These are phyloP conservation scores for Pythium pectinolyticum DNA, from an alignment of 352 stramenopile genomes.

Conservation along the genomic window DNA sequence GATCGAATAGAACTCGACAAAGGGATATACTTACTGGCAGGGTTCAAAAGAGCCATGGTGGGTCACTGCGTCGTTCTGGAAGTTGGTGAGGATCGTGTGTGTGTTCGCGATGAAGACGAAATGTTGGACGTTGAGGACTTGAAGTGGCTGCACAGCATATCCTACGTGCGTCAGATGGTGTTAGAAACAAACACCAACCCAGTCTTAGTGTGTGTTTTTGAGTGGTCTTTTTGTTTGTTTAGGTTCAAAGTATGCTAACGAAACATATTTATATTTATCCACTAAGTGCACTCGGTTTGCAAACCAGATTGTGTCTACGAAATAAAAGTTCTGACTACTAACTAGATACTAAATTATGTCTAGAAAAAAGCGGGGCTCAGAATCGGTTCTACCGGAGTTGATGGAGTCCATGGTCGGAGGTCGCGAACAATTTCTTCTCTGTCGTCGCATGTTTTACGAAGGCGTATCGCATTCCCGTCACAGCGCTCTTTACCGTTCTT, in stretches of 20 bases:
- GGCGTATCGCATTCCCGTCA: not conserved
- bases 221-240: too few relatives aligned
- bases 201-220: too few relatives aligned
- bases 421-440: not conserved
- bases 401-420: not conserved
- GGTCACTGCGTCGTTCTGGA: not conserved
- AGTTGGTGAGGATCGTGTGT: not conserved
- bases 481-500: not conserved
- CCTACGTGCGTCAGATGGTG: not conserved
- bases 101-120: not conserved
- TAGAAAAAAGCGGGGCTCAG: not conserved
- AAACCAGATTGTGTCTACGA: too few relatives aligned
- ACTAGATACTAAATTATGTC: not conserved
- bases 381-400: not conserved
- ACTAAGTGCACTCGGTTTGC: too few relatives aligned
- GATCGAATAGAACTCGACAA: not conserved
- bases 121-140: not conserved
- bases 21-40: not conserved
- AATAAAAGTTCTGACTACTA: not conserved
- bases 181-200: too few relatives aligned
- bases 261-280: too few relatives aligned
- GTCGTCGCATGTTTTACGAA: not conserved
- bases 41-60: not conserved
- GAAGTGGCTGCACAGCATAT: not conserved
- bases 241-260: too few relatives aligned